phyloP scores from a whole-genome alignment of 331 rosid genomes.

The Rhamnella rubrinervis region DNA sequence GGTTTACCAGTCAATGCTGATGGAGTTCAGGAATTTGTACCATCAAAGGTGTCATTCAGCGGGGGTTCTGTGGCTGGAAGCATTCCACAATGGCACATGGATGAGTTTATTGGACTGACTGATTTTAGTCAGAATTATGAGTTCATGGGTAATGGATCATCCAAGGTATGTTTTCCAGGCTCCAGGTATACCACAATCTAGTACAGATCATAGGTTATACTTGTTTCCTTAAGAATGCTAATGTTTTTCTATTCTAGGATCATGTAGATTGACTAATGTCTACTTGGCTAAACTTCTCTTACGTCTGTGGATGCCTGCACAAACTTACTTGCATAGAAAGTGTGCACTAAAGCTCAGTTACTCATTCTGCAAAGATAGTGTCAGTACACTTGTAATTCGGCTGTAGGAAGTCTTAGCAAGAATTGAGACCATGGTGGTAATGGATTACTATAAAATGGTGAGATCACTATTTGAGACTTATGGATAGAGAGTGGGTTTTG shows the following conservation, averaged over 20 bases:
- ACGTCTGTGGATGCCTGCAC: not conserved
- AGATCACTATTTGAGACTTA: not conserved
- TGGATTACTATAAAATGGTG: not conserved
- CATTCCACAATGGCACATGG: constrained; percentile 66
- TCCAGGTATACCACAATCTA: constrained; percentile 20
- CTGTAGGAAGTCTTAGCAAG: too few species aligned
- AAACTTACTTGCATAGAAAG: not conserved
- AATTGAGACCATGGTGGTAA: not conserved
- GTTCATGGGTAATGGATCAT: constrained; percentile 66
- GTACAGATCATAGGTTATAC: too few species aligned
- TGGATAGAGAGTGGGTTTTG: not conserved
- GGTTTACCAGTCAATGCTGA: constrained; percentile 41
- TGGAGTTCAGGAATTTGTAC: constrained; percentile 45
- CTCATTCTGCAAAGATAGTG: not conserved
- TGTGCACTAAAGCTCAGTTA: not conserved
- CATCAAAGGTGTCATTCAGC: constrained; percentile 38
- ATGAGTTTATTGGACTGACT: constrained; percentile 61
- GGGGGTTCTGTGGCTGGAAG: constrained; percentile 68
- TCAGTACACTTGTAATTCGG: not conserved
- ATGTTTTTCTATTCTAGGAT: too few species aligned
- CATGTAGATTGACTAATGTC: too few species aligned
- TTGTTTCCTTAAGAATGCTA: too few species aligned
- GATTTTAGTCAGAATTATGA: constrained; percentile 61
- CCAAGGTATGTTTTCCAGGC: constrained; percentile 61
- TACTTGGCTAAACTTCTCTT: too few species aligned